Evolutionary conservation across 2,329 filamentous ascomycete species (phyloP), one percentile per base, ranked within the genome.

Genomic region (Sclerotinia glacialis): DNA sequence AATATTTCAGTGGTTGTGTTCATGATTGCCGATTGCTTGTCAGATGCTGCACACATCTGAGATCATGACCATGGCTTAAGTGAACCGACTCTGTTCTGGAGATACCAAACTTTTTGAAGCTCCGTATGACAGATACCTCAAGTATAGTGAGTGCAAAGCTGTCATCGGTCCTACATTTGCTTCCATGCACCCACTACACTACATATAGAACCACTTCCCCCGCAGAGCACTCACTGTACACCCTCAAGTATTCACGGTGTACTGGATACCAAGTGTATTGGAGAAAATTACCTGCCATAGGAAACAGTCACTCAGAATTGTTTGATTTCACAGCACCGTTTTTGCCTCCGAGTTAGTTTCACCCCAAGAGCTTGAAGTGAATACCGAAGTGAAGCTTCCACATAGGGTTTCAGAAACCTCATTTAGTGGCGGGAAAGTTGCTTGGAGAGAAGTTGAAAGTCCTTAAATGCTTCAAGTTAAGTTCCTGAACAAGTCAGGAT

Each of bases 141-240:
- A 1, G 3, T 40, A 12, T 12, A 18, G 37, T n/a, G 16, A 18
- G 28, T n/a, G 16, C 4, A 58, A 9, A 52, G 49, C 26, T 31
- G 18, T 54, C 31, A 21, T 21, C 18, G n/a, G 28, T n/a, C 2
- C 31, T 3, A 8, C 3, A 26, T 18, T 6, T 54, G 21, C 14
- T 37, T 37, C 28, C 2, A 3, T 1, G 8, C 2, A 37, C n/a
- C 18, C 5, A n/a, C 28, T 14, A 4, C 0, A 16, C 1, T 6
- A 8, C 12, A 34, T n/a, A 1, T 8, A 37, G 28, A 21, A 37
- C 50, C 14, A n/a, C 18, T 31, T 37, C 5, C 28, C 28, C 2
- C 11, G 4, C 0, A 2, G 50, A 34, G 50, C 50, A n/a, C 11
- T 40, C 50, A n/a, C 11, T 40, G 12, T n/a, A 7, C 11, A 6